These are phyloP conservation scores for Sordariomycetes sp. DNA, from an alignment of 2,329 filamentous ascomycete genomes.

Conservation along the genomic window DNA sequence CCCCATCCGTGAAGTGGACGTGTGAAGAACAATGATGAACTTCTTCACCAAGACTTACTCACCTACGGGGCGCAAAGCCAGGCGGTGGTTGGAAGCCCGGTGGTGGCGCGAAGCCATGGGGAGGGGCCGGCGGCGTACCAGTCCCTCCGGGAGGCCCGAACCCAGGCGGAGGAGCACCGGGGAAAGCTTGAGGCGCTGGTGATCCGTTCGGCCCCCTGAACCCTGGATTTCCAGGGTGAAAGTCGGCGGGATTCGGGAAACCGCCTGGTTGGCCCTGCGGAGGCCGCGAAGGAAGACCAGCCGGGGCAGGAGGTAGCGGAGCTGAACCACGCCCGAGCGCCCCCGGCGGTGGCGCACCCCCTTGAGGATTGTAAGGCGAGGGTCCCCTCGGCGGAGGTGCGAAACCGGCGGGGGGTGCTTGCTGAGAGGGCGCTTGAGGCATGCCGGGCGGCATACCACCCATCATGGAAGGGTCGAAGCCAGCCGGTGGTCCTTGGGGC, in stretches of 20 bases:
- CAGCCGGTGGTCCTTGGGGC: slow-evolving; percentile 8
- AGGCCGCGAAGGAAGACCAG: slow-evolving; percentile 40
- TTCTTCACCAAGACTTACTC: too few relatives aligned
- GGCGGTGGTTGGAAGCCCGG: slow-evolving; percentile 25
- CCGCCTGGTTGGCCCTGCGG: slow-evolving; percentile 31
- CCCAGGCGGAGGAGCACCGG: slow-evolving; percentile 25
- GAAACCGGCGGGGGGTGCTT: slow-evolving; percentile 23
- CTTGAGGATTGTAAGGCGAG: slow-evolving; percentile 20
- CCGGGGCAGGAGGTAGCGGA: slow-evolving; percentile 38
- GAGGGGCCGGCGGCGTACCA: slow-evolving; percentile 24
- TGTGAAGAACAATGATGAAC: too few relatives aligned
- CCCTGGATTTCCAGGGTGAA: slow-evolving; percentile 27
- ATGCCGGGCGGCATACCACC: slow-evolving; percentile 10
- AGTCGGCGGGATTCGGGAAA: slow-evolving; percentile 37
- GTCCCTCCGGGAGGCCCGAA: slow-evolving; percentile 22
- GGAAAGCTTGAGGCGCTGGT: slow-evolving; percentile 25
- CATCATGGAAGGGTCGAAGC: slow-evolving; percentile 25
- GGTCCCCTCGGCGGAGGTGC: slow-evolving; percentile 24
- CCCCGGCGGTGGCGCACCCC: slow-evolving; percentile 9
- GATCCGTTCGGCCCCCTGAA: slow-evolving; percentile 29
- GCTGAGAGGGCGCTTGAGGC: slow-evolving; percentile 13
- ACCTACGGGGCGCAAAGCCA: slow-evolving; percentile 4
- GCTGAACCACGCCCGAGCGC: slow-evolving; percentile 17
- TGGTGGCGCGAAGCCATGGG: slow-evolving; percentile 30
- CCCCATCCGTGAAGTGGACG: too few relatives aligned